These are phyloP conservation scores for Botrytis porri DNA, from an alignment of 2,329 filamentous ascomycete genomes.

Conservation along the genomic window DNA sequence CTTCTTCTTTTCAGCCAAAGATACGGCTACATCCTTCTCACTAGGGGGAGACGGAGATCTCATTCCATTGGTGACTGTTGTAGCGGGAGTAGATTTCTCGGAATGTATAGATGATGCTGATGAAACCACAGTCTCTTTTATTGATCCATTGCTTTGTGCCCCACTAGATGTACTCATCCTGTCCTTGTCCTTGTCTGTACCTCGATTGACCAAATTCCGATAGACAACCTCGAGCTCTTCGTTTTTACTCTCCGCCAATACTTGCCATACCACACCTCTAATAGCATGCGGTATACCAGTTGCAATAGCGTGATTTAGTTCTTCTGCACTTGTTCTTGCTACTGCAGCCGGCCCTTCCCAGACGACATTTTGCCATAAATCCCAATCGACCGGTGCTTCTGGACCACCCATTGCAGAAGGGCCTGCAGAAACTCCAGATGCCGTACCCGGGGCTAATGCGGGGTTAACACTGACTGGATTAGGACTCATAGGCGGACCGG, in stretches of 20 bases:
- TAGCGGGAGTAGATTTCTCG: constrained; percentile 62
- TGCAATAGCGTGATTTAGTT: constrained; percentile 86
- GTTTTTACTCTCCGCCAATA: constrained; percentile 91
- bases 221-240: constrained; percentile 87
- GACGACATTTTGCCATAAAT: constrained; percentile 94
- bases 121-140: constrained; percentile 64
- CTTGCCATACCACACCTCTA: constrained; percentile 98
- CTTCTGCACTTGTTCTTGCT: constrained; percentile 80
- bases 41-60: constrained; percentile 57
- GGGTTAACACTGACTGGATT: constrained; percentile 64
- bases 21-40: constrained; percentile 56
- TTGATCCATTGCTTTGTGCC: constrained; percentile 45
- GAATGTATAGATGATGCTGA: constrained; percentile 85
- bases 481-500: constrained; percentile 40
- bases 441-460: constrained; percentile 78
- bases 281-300: constrained; percentile 93
- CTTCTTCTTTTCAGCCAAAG: constrained; percentile 68
- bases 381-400: constrained; percentile 84
- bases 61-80: constrained; percentile 53
- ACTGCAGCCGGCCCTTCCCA: constrained; percentile 91
- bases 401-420: constrained; percentile 66
- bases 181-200: constrained; percentile 76
- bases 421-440: constrained; percentile 73
- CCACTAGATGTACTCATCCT: constrained; percentile 46
- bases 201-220: constrained; percentile 72